Evolutionary conservation across 2,329 filamentous ascomycete genomes (phyloP).

Genomic region (Paraconiothyrium brasiliense): DNA sequence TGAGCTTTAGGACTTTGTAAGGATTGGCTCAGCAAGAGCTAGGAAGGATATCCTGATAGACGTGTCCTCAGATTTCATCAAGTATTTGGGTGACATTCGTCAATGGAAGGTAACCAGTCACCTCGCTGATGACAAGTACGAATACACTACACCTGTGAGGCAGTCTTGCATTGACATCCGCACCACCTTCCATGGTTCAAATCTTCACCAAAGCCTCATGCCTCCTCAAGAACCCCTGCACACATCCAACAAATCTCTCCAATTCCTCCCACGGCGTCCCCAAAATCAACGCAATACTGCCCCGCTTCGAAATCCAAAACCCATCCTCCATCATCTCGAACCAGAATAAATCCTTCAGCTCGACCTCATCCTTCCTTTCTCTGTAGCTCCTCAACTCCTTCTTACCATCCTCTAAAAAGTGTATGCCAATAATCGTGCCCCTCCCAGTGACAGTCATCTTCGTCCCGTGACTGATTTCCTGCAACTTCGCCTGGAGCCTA

Average conservation of each 20-base stretch:
- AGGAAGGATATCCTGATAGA: no score
- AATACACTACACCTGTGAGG: no score
- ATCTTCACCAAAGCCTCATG: constrained; percentile 25
- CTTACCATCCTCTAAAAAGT: constrained; percentile 44
- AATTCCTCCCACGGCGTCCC: constrained; percentile 45
- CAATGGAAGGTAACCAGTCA: no score
- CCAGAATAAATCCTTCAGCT: constrained; percentile 47
- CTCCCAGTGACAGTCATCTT: constrained; percentile 49
- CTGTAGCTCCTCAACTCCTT: constrained; percentile 37
- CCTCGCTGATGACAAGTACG: no score
- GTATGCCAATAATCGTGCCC: constrained; percentile 49
- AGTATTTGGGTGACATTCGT: no score
- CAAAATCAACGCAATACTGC: constrained; percentile 49
- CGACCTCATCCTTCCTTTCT: constrained; percentile 40
- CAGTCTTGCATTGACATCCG: no score
- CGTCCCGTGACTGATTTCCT: constrained; percentile 41
- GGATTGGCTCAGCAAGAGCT: no score
- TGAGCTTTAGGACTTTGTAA: no score
- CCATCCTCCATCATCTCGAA: constrained; percentile 50
- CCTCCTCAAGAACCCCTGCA: constrained; percentile 33
- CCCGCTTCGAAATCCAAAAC: constrained; percentile 48
- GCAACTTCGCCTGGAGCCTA: constrained; percentile 35
- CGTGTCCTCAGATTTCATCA: no score
- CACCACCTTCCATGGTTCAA: background rate
- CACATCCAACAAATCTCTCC: constrained; percentile 40